A percentile compares a stretch with the other conserved stretches of the same genome.
Evolutionary conservation across 345 rosid genomes (phyloP).

Genomic region (Gossypium sturtianum): DNA sequence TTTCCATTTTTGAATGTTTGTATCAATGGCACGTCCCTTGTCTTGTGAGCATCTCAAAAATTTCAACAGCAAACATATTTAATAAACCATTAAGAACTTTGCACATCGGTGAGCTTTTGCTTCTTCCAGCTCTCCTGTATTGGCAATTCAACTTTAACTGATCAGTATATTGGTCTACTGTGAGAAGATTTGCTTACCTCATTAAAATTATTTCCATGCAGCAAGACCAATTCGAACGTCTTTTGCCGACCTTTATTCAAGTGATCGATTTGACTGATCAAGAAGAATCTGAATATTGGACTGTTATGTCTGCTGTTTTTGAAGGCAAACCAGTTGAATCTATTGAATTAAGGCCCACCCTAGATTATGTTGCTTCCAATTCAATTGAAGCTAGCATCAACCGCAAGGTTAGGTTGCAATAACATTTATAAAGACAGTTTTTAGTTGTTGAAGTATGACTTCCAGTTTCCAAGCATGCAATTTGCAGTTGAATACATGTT

Average conservation of each 20-base stretch:
- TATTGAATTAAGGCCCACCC: conserved; percentile 26
- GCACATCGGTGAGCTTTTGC: background rate
- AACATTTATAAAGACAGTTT: background rate
- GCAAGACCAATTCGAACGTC: conserved; percentile 72
- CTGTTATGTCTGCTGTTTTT: conserved; percentile 53
- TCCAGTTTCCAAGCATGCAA: background rate
- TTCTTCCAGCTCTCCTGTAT: background rate
- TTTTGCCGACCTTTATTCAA: conserved; percentile 68
- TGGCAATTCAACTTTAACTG: background rate
- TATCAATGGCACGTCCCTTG: background rate
- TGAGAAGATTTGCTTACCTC: background rate
- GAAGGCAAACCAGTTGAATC: conserved; percentile 55
- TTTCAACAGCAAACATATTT: background rate
- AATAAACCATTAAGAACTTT: background rate
- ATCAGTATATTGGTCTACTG: background rate
- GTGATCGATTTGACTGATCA: conserved; percentile 50
- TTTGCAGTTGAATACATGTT: too few relatives aligned
- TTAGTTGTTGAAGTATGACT: background rate
- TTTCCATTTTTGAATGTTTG: background rate
- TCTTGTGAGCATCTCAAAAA: background rate
- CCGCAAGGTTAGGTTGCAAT: conserved; percentile 45
- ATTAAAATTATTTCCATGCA: conserved; percentile 26
- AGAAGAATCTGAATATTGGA: conserved; percentile 65
- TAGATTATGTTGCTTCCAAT: conserved; percentile 29
- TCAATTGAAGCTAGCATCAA: conserved; percentile 51